Conservation (phyloP, 2,329 filamentous ascomycete species). For the Ophiostoma ulmi region DNA sequence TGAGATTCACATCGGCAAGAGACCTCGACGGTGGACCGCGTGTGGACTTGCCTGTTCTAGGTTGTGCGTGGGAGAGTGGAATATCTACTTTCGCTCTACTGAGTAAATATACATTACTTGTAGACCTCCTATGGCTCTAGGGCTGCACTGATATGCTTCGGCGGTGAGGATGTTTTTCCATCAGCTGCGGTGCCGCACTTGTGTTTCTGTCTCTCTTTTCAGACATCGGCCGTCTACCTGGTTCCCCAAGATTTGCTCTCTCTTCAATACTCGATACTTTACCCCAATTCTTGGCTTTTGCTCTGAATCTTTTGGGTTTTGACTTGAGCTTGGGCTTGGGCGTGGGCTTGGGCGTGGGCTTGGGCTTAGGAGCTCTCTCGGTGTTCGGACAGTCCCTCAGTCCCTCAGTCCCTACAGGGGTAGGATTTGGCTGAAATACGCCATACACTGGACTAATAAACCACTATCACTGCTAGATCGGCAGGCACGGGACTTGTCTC, state of each 20-base stretch:
- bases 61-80: no score
- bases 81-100: background rate
- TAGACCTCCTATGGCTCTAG: no score
- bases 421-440: no score
- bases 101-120: background rate
- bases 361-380: background rate
- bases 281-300: background rate
- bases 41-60: constrained; percentile 1
- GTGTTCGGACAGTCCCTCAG: background rate
- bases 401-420: no score
- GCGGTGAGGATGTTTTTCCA: background rate
- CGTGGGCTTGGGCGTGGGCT: no score
- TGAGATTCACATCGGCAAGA: background rate
- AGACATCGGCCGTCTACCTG: no score
- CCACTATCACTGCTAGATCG: background rate
- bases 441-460: no score
- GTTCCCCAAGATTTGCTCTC: background rate
- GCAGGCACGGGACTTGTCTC: constrained; percentile 9
- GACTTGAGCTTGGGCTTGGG: no score
- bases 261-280: background rate
- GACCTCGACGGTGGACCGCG: background rate
- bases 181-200: constrained; percentile 1
- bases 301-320: no score
- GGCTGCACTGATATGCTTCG: background rate
- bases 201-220: background rate